Base-by-base conservation (phyloP, 2,329 filamentous ascomycete genomes). In the Diaporthe citri region DNA sequence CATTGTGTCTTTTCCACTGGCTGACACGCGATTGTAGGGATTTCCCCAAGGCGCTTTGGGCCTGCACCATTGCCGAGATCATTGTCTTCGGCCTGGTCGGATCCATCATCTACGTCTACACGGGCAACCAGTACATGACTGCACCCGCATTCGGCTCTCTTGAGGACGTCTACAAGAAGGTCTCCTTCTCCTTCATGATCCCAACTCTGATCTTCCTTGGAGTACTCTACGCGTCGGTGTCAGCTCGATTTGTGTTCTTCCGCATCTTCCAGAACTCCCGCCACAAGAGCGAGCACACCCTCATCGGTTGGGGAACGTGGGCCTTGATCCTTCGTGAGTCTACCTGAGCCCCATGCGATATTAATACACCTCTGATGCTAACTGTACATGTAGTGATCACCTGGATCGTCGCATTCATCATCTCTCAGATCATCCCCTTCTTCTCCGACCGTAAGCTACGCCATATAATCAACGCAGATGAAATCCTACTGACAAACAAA, bases 161-260 rank as follows among this genome's bases (percentile, higher is more conserved):
- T 31, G 89, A 93, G 56, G 90, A 94, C 62, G 87, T 93, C 2
- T 97, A 93, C 86, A 95, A 97, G 86, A 98, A 98, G 86, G 89
- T 97, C 2, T 90, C 94, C 0, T 98, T 97, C 84, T 95, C 93
- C 17, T 97, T 98, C 86, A 98, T 98, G 95, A 93, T 98, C 43
- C 96, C 96, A 0, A 98, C 96, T 0, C 89, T 98, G 78, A 95
- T 98, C 81, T 98, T 98, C 86, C 85, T 98, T 6, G 96, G 96
- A 10, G 95, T 97, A 0, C 85, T 98, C 25, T 98, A 98, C 82
- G 95, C 96, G 20, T 97, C 94, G 0, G 95, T 98, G 1, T 96
- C 95, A 5, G 93, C 94, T 0, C 93, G 96, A 41, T 98, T 98
- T 85, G 87, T 98, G 80, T 97, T 98, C 86, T 97, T 98, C 90